Evolutionary conservation across 2,329 filamentous ascomycete genomes (phyloP).

Genomic region (Fonsecaea multimorphosa): DNA sequence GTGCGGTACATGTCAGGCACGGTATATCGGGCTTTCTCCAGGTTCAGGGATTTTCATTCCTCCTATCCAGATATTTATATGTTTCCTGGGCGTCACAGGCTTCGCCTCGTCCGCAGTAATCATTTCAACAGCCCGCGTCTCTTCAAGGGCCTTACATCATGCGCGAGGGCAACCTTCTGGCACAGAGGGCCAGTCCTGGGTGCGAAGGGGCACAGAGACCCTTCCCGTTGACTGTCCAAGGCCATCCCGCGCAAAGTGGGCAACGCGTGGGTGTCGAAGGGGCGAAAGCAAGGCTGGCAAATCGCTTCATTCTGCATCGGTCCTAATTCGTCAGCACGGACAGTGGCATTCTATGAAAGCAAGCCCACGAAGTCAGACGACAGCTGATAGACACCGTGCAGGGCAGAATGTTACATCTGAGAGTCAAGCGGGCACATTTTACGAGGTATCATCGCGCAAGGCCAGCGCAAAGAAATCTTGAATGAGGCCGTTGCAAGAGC

Average conservation of each 20-base stretch:
- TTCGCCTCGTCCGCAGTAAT: neutral
- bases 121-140: neutral
- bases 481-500: neutral
- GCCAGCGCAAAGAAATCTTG: neutral
- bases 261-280: neutral
- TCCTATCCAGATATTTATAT: conserved; percentile 13
- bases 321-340: neutral
- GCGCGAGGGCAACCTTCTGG: neutral
- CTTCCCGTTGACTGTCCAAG: neutral
- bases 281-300: conserved; percentile 10
- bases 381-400: neutral
- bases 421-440: neutral
- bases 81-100: neutral
- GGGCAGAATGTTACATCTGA: neutral
- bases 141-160: neutral
- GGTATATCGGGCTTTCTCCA: neutral
- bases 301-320: neutral
- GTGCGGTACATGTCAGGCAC: neutral
- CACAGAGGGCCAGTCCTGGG: neutral
- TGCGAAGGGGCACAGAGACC: neutral
- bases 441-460: conserved; percentile 4
- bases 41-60: neutral
- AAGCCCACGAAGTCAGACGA: neutral
- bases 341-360: neutral
- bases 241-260: conserved; percentile 10